Percentiles rank a stretch among this genome's conserved stretches.
Evolutionary conservation across 257 asterid genomes (phyloP).

Genomic region (Craterostigma plantagineum): DNA sequence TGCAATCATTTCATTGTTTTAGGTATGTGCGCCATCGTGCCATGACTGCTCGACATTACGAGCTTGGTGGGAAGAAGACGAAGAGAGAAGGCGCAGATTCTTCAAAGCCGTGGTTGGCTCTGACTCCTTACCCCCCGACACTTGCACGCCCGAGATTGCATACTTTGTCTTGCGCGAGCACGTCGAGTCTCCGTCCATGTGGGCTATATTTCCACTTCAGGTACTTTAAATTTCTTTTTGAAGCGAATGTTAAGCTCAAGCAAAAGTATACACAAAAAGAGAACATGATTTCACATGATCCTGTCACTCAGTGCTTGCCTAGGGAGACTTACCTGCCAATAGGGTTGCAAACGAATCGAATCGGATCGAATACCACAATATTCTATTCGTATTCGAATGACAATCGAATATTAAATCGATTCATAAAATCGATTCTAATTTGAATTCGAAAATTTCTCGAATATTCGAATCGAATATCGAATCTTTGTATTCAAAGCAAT

Average conservation of each 20-base stretch:
- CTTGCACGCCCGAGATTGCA: constrained; percentile 71
- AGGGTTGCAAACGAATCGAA: too few relatives aligned
- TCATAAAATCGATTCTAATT: too few relatives aligned
- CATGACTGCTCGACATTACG: constrained; percentile 94
- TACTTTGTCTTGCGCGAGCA: constrained; percentile 59
- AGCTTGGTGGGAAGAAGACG: constrained; percentile 99
- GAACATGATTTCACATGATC: background rate
- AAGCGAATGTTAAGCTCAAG: background rate
- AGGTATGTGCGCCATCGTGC: constrained; percentile 99
- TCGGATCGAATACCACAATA: too few relatives aligned
- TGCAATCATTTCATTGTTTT: too few relatives aligned
- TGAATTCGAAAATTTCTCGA: too few relatives aligned
- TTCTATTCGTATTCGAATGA: too few relatives aligned
- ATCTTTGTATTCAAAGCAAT: too few relatives aligned
- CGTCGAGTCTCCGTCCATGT: constrained; percentile 87
- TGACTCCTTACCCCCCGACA: constrained; percentile 53
- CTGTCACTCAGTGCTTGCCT: too few relatives aligned
- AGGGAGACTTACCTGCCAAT: too few relatives aligned
- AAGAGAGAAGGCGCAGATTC: constrained; percentile 46
- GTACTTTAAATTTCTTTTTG: constrained; percentile 22
- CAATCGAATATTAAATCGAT: too few relatives aligned
- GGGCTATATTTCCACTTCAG: constrained; percentile 98
- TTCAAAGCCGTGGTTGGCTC: constrained; percentile 59
- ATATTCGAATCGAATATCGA: too few relatives aligned
- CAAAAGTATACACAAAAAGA: background rate